These are phyloP conservation scores for Nannochloropsis gaditana DNA, from an alignment of 108 stramenopile species.

Conservation along the genomic window DNA sequence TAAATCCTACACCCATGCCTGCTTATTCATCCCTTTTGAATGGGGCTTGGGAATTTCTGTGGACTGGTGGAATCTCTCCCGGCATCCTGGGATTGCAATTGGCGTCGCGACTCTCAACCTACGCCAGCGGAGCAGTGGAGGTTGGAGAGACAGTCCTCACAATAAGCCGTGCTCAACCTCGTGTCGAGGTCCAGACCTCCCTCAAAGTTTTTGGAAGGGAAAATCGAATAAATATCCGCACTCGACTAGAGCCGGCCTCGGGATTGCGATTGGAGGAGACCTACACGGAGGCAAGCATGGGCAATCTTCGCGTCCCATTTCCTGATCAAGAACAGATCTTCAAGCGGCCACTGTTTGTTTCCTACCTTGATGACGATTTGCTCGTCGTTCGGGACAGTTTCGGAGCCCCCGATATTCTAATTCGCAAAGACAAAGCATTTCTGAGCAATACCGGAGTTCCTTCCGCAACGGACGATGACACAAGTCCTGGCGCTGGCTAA, in stretches of 20 bases:
- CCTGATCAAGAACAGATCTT: slow-evolving; percentile 34
- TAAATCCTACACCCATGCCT: slow-evolving; percentile 40
- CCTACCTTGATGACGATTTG: slow-evolving; percentile 40
- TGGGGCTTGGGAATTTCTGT: slow-evolving; percentile 46
- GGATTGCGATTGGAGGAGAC: slow-evolving; percentile 34
- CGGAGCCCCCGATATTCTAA: slow-evolving; percentile 35
- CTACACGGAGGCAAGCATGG: slow-evolving; percentile 40
- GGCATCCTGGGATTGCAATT: slow-evolving; percentile 42
- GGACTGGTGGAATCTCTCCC: slow-evolving; percentile 38
- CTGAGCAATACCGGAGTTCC: not conserved
- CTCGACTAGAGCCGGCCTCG: slow-evolving; percentile 22
- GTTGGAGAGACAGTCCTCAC: slow-evolving; percentile 31
- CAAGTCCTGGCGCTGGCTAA: not conserved
- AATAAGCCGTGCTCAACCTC: slow-evolving; percentile 37
- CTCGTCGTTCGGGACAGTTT: slow-evolving; percentile 31
- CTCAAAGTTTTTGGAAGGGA: slow-evolving; percentile 28
- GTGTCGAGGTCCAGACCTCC: slow-evolving; percentile 38
- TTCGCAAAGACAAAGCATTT: slow-evolving; percentile 35
- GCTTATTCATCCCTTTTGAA: slow-evolving; percentile 29
- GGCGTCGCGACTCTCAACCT: not conserved
- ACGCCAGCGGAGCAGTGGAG: slow-evolving; percentile 29
- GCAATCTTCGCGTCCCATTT: slow-evolving; percentile 27
- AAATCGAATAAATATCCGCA: slow-evolving; percentile 32
- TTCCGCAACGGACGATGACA: not conserved
- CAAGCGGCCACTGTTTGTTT: slow-evolving; percentile 29